Evolutionary conservation across 352 stramenopile species (phyloP).

Genomic region (Phytophthora cryptogea): DNA sequence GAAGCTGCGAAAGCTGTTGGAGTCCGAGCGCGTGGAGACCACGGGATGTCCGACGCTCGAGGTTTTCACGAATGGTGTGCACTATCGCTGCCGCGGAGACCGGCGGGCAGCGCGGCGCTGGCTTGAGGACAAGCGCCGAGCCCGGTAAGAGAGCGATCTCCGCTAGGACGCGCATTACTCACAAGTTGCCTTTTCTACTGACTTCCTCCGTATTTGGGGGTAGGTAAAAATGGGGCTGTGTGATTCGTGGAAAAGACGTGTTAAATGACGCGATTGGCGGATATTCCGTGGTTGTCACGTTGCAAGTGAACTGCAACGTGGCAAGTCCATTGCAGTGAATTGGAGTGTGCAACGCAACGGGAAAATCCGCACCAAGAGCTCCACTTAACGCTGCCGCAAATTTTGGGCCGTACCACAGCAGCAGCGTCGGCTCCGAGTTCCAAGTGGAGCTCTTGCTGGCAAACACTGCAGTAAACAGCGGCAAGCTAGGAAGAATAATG

Average conservation of each 20-base stretch:
- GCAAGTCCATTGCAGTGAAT: slow-evolving; percentile 7
- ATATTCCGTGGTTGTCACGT: slow-evolving; percentile 10
- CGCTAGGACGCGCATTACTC: slow-evolving; percentile 18
- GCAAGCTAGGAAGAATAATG: slow-evolving; percentile 1
- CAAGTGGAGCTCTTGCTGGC: background rate
- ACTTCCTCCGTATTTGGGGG: slow-evolving; percentile 18
- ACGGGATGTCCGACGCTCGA: slow-evolving; percentile 25
- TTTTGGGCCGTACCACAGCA: slow-evolving; percentile 3
- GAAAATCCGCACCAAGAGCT: slow-evolving; percentile 31
- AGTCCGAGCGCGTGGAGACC: slow-evolving; percentile 11
- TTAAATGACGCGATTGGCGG: slow-evolving; percentile 10
- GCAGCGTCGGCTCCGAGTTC: background rate
- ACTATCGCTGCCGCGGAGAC: slow-evolving; percentile 1
- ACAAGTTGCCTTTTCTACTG: slow-evolving; percentile 27
- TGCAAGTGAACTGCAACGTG: slow-evolving; percentile 21
- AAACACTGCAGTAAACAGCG: background rate
- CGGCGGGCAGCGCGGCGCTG: slow-evolving; percentile 19
- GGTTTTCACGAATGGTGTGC: slow-evolving; percentile 35
- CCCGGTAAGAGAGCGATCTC: slow-evolving; percentile 7
- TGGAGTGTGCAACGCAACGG: slow-evolving; percentile 14
- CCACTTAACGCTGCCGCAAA: slow-evolving; percentile 17
- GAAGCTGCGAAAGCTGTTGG: slow-evolving; percentile 16
- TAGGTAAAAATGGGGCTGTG: background rate
- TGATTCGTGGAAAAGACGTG: background rate
- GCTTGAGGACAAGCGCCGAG: slow-evolving; percentile 24